These are phyloP conservation scores for Colletotrichum neosansevieriae DNA, from an alignment of 2,329 filamentous ascomycete genomes.

Conservation along the genomic window DNA sequence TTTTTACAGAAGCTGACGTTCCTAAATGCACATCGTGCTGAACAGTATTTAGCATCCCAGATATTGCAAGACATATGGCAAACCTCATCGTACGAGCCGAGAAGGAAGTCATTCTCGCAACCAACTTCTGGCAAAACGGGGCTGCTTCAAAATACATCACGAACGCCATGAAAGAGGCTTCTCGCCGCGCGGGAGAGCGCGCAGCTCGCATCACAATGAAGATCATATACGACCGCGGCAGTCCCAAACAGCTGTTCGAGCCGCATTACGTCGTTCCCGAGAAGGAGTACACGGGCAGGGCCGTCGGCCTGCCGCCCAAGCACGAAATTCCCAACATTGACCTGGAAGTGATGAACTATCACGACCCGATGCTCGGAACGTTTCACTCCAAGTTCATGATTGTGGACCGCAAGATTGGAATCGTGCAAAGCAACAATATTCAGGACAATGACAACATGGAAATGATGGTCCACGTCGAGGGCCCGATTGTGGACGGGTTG, in stretches of 20 bases:
- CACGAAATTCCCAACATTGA: slow-evolving; percentile 79
- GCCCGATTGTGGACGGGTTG: slow-evolving; percentile 79
- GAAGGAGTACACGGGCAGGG: slow-evolving; percentile 67
- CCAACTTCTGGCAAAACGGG: slow-evolving; percentile 81
- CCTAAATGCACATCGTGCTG: not conserved
- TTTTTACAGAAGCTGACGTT: not conserved
- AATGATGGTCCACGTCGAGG: slow-evolving; percentile 83
- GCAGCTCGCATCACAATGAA: slow-evolving; percentile 74
- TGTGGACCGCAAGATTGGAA: slow-evolving; percentile 77
- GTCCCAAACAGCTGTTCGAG: slow-evolving; percentile 72
- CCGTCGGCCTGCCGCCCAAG: slow-evolving; percentile 70
- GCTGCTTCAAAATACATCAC: slow-evolving; percentile 76
- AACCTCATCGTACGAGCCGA: slow-evolving; percentile 81
- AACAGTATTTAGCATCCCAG: slow-evolving; percentile 59
- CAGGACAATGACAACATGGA: slow-evolving; percentile 84
- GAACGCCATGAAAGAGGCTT: slow-evolving; percentile 77
- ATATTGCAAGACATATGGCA: slow-evolving; percentile 79
- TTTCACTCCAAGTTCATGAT: slow-evolving; percentile 85
- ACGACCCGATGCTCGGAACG: slow-evolving; percentile 77
- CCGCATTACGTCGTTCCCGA: slow-evolving; percentile 72
- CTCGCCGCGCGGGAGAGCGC: slow-evolving; percentile 69
- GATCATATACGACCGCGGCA: slow-evolving; percentile 80
- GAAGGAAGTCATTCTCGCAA: slow-evolving; percentile 79
- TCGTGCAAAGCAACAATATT: slow-evolving; percentile 84
- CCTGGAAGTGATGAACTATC: slow-evolving; percentile 79